Conservation (phyloP, 1,284 basidiomycete genomes). For the Ceratobasidium sp. region DNA sequence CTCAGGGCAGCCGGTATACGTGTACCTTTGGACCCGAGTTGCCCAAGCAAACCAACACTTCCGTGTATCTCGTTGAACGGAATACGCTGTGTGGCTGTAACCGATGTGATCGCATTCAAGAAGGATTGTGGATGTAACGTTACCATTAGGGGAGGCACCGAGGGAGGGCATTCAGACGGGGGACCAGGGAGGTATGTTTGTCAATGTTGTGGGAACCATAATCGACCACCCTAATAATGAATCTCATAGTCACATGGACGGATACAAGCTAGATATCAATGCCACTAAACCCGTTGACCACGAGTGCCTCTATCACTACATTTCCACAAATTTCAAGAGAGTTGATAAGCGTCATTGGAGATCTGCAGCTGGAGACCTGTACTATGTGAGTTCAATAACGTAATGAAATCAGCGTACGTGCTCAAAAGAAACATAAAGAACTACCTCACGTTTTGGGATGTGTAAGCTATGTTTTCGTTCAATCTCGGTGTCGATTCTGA, state of each 20-base stretch:
- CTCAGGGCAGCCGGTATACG: neutral
- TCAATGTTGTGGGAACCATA: neutral
- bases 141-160: neutral
- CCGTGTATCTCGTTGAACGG: neutral
- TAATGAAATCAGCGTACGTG: too few relatives aligned
- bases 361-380: neutral
- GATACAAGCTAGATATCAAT: neutral
- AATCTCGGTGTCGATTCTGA: too few relatives aligned
- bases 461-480: too few relatives aligned
- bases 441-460: too few relatives aligned
- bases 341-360: neutral
- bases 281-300: neutral
- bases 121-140: neutral
- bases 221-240: neutral
- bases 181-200: neutral
- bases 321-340: neutral
- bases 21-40: neutral
- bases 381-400: neutral
- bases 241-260: neutral
- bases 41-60: neutral
- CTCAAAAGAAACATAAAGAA: too few relatives aligned
- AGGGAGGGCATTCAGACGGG: neutral
- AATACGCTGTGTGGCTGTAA: neutral
- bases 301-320: neutral
- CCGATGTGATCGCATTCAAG: neutral